Conservation (phyloP, 2,329 filamentous ascomycete species). For the Orbilia ellipsospora region DNA sequence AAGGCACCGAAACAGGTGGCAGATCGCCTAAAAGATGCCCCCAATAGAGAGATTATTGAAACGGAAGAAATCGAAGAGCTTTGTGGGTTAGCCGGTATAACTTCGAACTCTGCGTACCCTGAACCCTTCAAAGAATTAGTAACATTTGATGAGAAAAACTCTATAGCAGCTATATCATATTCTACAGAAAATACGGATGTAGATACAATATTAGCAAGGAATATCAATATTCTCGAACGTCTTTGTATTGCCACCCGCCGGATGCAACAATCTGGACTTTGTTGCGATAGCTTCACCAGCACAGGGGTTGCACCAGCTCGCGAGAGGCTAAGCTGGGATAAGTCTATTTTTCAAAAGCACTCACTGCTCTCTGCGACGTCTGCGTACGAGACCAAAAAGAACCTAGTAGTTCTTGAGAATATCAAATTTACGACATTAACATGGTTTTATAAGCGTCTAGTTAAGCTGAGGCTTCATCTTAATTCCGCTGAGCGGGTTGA, state of each 20-base stretch:
- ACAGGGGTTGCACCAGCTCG: no score
- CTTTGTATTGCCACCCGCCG: conserved; percentile 6
- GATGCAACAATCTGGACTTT: conserved; percentile 17
- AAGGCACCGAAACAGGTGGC: neutral
- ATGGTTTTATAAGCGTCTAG: neutral
- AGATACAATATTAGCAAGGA: neutral
- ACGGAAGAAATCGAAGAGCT: conserved; percentile 25
- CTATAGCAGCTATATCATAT: conserved; percentile 16
- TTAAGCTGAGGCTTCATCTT: neutral
- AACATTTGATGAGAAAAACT: conserved; percentile 8
- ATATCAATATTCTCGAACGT: neutral
- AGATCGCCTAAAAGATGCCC: neutral
- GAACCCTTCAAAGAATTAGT: neutral
- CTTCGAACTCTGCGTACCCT: neutral
- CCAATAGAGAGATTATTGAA: neutral
- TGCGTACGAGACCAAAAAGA: no score
- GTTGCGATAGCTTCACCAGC: no score
- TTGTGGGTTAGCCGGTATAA: conserved; percentile 25
- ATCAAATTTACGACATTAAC: neutral
- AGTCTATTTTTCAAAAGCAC: no score
- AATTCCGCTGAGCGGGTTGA: neutral
- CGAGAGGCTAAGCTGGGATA: no score
- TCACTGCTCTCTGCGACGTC: no score
- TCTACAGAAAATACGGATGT: neutral
- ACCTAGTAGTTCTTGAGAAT: neutral